Conservation (phyloP, 2,329 filamentous ascomycete genomes). For the Trichoderma semiorbis region DNA sequence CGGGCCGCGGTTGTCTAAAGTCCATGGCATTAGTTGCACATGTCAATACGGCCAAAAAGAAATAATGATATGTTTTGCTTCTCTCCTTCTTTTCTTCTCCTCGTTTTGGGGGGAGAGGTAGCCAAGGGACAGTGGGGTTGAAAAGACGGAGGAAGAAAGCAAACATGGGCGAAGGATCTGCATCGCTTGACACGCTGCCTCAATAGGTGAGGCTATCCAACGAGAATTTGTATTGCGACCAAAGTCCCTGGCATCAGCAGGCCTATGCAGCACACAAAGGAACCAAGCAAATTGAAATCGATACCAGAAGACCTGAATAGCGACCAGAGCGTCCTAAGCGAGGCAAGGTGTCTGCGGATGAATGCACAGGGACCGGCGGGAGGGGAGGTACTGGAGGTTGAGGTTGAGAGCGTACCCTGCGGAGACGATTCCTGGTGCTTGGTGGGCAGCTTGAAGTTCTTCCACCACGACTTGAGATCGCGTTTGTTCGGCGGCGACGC, state of each 20-base stretch:
- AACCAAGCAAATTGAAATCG: slow-evolving; percentile 14
- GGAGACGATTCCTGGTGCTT: slow-evolving; percentile 52
- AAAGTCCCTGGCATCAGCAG: slow-evolving; percentile 7
- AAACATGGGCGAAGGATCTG: neutral
- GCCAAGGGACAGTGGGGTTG: neutral
- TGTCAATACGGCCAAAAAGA: neutral
- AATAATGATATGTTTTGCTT: neutral
- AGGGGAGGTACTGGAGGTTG: neutral
- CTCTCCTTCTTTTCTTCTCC: neutral
- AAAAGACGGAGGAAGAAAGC: neutral
- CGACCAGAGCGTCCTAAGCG: slow-evolving; percentile 3
- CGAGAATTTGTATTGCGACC: neutral
- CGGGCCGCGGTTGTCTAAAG: slow-evolving; percentile 49
- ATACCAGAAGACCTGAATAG: slow-evolving; percentile 14
- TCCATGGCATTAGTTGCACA: neutral
- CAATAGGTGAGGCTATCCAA: neutral
- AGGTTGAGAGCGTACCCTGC: slow-evolving; percentile 39
- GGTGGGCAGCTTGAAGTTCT: slow-evolving; percentile 74
- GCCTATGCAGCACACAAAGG: neutral
- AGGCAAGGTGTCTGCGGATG: slow-evolving; percentile 13
- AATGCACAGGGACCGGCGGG: neutral
- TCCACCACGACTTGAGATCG: slow-evolving; percentile 96
- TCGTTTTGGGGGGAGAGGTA: neutral
- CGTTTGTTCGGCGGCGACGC: slow-evolving; percentile 76
- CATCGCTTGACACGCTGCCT: slow-evolving; percentile 16